A percentile compares a stretch with the other conserved stretches of the same genome.
These are phyloP conservation scores for Kwoniella sp. DNA, from an alignment of 768 basidiomycete genomes.

Conservation along the genomic window DNA sequence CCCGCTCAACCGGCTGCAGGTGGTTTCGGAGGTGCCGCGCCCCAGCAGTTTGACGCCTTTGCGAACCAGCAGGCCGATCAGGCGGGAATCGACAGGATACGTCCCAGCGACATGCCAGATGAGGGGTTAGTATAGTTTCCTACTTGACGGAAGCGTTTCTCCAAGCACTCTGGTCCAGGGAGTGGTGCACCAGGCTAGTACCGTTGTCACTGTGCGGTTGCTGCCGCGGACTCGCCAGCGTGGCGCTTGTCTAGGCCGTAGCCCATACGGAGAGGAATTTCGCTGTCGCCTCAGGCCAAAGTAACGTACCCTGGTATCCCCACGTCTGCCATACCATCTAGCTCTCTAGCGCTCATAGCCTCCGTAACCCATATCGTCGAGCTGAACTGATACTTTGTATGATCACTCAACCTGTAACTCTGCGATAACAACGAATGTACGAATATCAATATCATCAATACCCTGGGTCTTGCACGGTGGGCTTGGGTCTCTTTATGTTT, in stretches of 20 bases:
- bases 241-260: too few relatives aligned
- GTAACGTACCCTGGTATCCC: slow-evolving; percentile 57
- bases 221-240: too few relatives aligned
- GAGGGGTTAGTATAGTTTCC: slow-evolving; percentile 79
- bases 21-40: background rate
- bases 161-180: too few relatives aligned
- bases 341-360: slow-evolving; percentile 29
- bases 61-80: slow-evolving; percentile 1
- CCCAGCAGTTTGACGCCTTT: background rate
- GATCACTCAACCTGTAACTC: background rate
- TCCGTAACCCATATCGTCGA: slow-evolving; percentile 1
- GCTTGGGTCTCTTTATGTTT: too few relatives aligned
- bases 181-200: too few relatives aligned
- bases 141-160: too few relatives aligned
- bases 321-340: slow-evolving; percentile 38
- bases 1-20: background rate
- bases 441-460: background rate
- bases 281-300: slow-evolving; percentile 59
- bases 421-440: slow-evolving; percentile 4
- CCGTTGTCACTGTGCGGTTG: too few relatives aligned
- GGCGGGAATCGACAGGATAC: slow-evolving; percentile 26
- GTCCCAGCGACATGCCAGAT: slow-evolving; percentile 82
- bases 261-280: too few relatives aligned
- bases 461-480: background rate
- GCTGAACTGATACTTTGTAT: slow-evolving; percentile 8